A percentile compares a stretch with the other conserved stretches of the same genome.
Evolutionary conservation across 345 rosid genomes (phyloP).

Genomic region (Microthlaspi erraticum): DNA sequence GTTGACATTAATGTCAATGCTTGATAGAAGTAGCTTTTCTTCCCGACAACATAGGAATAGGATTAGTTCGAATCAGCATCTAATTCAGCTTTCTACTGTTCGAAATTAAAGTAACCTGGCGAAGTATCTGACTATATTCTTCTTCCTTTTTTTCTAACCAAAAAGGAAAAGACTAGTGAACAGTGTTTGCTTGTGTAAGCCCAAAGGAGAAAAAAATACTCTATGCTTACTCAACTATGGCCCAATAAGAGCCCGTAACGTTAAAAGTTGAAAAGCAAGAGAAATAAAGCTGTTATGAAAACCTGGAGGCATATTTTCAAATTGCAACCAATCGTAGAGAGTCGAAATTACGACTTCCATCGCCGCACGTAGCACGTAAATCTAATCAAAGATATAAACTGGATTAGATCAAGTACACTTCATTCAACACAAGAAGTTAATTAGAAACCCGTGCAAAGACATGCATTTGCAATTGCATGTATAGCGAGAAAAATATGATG

Average conservation of each 20-base stretch:
- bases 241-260: slow-evolving; percentile 8
- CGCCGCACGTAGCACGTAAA: slow-evolving; percentile 4
- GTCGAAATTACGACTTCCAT: not conserved
- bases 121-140: slow-evolving; percentile 28
- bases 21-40: slow-evolving; percentile 19
- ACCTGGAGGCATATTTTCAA: not conserved
- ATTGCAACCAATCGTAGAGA: slow-evolving; percentile 5
- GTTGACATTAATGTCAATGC: slow-evolving; percentile 38
- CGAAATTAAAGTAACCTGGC: not conserved
- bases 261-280: not conserved
- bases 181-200: too few species aligned
- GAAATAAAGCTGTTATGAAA: too few species aligned
- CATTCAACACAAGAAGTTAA: not conserved
- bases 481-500: not conserved
- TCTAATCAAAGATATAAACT: not conserved
- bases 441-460: not conserved
- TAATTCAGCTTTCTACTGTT: slow-evolving; percentile 7
- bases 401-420: slow-evolving; percentile 16
- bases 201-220: not conserved
- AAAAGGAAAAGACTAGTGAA: too few species aligned
- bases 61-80: slow-evolving; percentile 48
- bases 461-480: not conserved
- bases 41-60: slow-evolving; percentile 43
- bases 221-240: not conserved
- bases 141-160: not conserved